phyloP scores from a whole-genome alignment of 164 flowering plant species.

The Santalum album region DNA sequence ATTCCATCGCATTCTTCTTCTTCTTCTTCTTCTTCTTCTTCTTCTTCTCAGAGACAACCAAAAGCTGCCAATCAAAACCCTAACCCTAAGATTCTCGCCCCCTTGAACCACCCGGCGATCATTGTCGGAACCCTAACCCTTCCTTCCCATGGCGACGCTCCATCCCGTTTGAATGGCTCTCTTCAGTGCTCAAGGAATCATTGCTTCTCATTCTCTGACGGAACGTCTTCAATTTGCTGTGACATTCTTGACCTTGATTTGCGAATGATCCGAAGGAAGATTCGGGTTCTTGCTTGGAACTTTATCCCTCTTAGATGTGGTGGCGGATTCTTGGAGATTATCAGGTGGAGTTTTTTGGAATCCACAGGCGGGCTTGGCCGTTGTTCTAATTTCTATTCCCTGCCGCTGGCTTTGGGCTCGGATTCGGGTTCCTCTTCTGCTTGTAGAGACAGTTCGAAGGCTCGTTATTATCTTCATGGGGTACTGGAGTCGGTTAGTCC shows the following conservation, averaged over 20 bases:
- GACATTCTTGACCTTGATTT: conserved; percentile 46
- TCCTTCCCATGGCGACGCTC: conserved; percentile 12
- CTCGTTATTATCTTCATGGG: conserved; percentile 34
- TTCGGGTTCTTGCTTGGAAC: conserved; percentile 68
- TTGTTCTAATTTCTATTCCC: conserved; percentile 14
- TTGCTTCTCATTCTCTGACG: conserved; percentile 70
- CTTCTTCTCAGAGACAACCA: background rate
- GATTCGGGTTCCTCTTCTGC: conserved; percentile 7
- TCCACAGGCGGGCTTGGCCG: conserved; percentile 3
- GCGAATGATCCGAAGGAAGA: conserved; percentile 29
- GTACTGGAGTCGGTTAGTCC: conserved; percentile 56
- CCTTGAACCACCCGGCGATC: conserved; percentile 36
- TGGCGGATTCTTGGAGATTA: conserved; percentile 67
- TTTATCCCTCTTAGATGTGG: conserved; percentile 49
- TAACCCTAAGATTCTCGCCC: conserved; percentile 25
- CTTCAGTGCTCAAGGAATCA: conserved; percentile 13
- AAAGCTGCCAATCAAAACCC: conserved; percentile 15
- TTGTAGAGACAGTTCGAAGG: conserved; percentile 10
- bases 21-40: background rate
- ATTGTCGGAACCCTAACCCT: conserved; percentile 56
- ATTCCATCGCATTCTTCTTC: conserved; percentile 4
- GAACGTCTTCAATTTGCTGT: conserved; percentile 45
- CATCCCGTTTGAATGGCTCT: conserved; percentile 7
- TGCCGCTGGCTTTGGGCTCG: conserved; percentile 19
- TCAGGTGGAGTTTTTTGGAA: conserved; percentile 44